Percentiles rank a stretch among this genome's conserved stretches.
phyloP scores from a whole-genome alignment of 108 stramenopile species.

The Nitzschia palea region DNA sequence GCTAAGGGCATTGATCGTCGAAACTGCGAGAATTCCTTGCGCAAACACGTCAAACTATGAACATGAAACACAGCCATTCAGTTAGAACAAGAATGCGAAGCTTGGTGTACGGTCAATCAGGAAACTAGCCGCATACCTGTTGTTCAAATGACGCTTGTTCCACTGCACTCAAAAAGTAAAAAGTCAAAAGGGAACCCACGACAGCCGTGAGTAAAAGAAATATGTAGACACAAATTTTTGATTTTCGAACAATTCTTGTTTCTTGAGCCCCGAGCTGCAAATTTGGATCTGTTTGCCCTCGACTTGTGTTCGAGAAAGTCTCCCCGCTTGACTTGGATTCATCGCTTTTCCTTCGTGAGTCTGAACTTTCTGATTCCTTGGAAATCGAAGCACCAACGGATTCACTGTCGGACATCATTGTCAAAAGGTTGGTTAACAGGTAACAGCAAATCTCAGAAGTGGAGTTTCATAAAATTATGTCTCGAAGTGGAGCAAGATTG shows the following conservation, averaged over 20 bases:
- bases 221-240: not conserved
- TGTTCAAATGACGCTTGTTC: not conserved
- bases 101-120: too few species aligned
- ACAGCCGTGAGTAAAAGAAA: not conserved
- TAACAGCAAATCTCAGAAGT: too few species aligned
- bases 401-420: not conserved
- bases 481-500: too few species aligned
- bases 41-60: not conserved
- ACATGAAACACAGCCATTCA: not conserved
- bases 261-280: not conserved
- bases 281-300: not conserved
- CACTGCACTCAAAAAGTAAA: not conserved
- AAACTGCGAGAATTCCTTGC: not conserved
- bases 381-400: not conserved
- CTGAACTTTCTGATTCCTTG: not conserved
- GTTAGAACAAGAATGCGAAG: too few species aligned
- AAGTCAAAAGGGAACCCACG: not conserved
- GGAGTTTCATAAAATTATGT: too few species aligned
- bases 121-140: too few species aligned
- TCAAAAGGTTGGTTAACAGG: too few species aligned
- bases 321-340: not conserved
- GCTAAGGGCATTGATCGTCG: not conserved
- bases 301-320: not conserved
- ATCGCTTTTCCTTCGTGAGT: not conserved
- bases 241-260: not conserved